Percentiles rank a stretch among this genome's conserved stretches.
These are phyloP conservation scores for Euphrasia confusa DNA, from an alignment of 257 asterid genomes.

Conservation along the genomic window DNA sequence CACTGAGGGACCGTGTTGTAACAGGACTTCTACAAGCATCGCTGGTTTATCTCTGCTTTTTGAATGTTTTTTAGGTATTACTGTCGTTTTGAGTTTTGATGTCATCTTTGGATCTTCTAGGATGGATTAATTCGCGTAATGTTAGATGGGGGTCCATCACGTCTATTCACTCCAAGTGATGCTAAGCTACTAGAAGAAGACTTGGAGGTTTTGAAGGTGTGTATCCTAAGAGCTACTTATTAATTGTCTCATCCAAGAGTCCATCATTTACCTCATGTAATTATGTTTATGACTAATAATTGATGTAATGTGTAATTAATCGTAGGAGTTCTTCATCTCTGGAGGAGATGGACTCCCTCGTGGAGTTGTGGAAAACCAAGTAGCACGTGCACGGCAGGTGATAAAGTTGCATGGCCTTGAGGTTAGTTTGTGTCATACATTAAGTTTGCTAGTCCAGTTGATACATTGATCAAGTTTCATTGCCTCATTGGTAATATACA, in stretches of 20 bases:
- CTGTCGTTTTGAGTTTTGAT: neutral
- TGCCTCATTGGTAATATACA: no score
- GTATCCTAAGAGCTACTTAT: neutral
- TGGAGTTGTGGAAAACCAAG: slow-evolving; percentile 95
- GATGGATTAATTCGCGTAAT: slow-evolving; percentile 83
- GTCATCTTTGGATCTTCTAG: slow-evolving; percentile 36
- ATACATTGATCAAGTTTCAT: neutral
- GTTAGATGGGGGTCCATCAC: slow-evolving; percentile 88
- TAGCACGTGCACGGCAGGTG: slow-evolving; percentile 71
- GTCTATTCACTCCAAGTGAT: slow-evolving; percentile 64
- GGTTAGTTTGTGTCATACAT: slow-evolving; percentile 58
- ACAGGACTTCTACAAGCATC: slow-evolving; percentile 97
- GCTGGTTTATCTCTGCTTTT: slow-evolving; percentile 46
- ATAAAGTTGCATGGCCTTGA: slow-evolving; percentile 68
- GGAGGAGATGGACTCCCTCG: slow-evolving; percentile 99
- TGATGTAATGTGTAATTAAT: slow-evolving; percentile 14
- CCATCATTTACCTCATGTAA: slow-evolving; percentile 6
- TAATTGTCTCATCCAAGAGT: slow-evolving; percentile 1
- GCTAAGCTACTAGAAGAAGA: slow-evolving; percentile 87
- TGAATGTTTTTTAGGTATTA: neutral
- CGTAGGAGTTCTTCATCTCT: slow-evolving; percentile 84
- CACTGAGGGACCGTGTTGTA: slow-evolving; percentile 91
- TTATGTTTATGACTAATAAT: neutral
- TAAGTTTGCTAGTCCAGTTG: neutral
- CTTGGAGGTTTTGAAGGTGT: slow-evolving; percentile 83